These are phyloP conservation scores for Trichoderma breve DNA, from an alignment of 2,329 filamentous ascomycete species.

Conservation along the genomic window DNA sequence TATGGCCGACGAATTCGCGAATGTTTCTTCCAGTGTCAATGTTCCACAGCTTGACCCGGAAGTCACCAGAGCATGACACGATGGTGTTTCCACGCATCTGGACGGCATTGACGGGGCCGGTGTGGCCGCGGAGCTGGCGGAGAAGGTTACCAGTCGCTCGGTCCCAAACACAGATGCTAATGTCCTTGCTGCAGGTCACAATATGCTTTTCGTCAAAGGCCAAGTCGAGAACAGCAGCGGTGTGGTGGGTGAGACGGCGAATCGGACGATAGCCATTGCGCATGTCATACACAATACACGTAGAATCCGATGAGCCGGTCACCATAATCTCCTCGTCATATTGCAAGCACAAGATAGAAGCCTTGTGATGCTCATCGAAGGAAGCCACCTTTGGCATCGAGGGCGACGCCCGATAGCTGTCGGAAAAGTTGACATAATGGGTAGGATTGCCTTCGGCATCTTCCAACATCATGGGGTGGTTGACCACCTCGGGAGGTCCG, in stretches of 20 bases:
- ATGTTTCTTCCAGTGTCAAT: slow-evolving; percentile 84
- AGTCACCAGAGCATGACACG: slow-evolving; percentile 91
- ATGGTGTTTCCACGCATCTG: slow-evolving; percentile 91
- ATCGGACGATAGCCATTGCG: slow-evolving; percentile 76
- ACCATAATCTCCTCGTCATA: slow-evolving; percentile 92
- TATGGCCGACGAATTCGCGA: slow-evolving; percentile 86
- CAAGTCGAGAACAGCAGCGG: slow-evolving; percentile 86
- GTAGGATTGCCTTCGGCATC: slow-evolving; percentile 50
- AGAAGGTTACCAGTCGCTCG: slow-evolving; percentile 72
- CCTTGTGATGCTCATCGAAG: slow-evolving; percentile 72
- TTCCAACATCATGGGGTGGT: slow-evolving; percentile 49
- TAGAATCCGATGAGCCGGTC: slow-evolving; percentile 89
- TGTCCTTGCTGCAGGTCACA: slow-evolving; percentile 95
- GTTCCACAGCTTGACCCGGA: slow-evolving; percentile 92
- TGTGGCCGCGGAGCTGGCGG: slow-evolving; percentile 79
- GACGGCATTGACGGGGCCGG: slow-evolving; percentile 92
- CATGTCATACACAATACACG: slow-evolving; percentile 88
- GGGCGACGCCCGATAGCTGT: slow-evolving; percentile 45
- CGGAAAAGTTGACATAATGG: slow-evolving; percentile 55
- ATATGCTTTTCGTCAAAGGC: slow-evolving; percentile 91
- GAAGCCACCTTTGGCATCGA: slow-evolving; percentile 56
- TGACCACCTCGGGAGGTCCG: slow-evolving; percentile 68
- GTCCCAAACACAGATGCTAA: slow-evolving; percentile 92
- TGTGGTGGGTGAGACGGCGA: slow-evolving; percentile 73
- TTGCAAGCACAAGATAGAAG: slow-evolving; percentile 91